Percentiles rank a stretch among this genome's conserved stretches.
phyloP scores from a whole-genome alignment of 2,329 filamentous ascomycete genomes.

The Daldinia eschscholtzii region DNA sequence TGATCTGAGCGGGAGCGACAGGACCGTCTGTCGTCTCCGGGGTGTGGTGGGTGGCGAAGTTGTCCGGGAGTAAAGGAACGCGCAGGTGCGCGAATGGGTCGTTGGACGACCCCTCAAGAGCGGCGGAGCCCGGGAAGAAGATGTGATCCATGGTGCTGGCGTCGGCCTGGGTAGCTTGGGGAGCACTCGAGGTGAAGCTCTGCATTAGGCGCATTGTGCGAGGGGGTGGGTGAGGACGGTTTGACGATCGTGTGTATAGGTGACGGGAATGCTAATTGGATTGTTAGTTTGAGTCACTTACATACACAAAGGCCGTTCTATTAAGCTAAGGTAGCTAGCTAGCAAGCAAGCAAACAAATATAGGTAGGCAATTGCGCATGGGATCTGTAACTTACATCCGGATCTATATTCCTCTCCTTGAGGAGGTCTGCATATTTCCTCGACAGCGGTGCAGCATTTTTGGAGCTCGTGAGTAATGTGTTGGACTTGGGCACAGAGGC shows the following conservation, averaged over 20 bases:
- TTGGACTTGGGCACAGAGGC: conserved; percentile 44
- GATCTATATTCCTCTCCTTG: conserved; percentile 52
- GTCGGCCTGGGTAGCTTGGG: conserved; percentile 51
- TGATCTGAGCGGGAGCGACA: conserved; percentile 60
- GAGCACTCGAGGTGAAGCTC: conserved; percentile 66
- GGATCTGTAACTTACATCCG: conserved; percentile 48
- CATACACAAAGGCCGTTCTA: background rate
- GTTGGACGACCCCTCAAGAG: conserved; percentile 46
- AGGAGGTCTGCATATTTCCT: conserved; percentile 55
- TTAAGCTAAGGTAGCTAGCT: background rate
- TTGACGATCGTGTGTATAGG: conserved; percentile 54
- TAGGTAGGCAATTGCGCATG: background rate
- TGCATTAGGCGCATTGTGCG: conserved; percentile 72
- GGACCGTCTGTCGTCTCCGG: conserved; percentile 60
- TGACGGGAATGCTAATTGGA: conserved; percentile 49
- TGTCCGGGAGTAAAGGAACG: conserved; percentile 72
- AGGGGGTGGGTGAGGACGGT: conserved; percentile 53
- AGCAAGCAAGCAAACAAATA: background rate
- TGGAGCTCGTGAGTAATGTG: conserved; percentile 50
- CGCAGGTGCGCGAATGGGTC: conserved; percentile 60
- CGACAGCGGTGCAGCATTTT: conserved; percentile 48
- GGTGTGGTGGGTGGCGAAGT: conserved; percentile 61
- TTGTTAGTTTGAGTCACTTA: conserved; percentile 45
- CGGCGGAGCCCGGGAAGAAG: conserved; percentile 63
- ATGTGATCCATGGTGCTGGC: conserved; percentile 63